Evolutionary conservation across 352 stramenopile genomes (phyloP), one percentile per base, ranked within the genome.

Genomic region (Chrysophaeum taylorii): DNA sequence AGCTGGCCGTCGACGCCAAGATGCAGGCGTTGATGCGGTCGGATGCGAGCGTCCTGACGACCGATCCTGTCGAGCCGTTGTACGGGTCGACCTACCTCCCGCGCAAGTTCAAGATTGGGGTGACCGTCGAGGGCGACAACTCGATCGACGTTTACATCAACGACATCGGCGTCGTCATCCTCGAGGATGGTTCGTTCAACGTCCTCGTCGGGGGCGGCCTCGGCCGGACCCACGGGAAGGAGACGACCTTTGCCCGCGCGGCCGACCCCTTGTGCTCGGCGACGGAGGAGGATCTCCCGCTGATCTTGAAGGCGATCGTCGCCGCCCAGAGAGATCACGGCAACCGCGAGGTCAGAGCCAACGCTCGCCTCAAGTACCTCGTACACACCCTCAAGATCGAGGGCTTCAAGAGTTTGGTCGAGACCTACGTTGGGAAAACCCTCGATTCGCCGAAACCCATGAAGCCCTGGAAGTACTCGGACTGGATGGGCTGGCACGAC

Each of bases 41-140:
- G 41, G 84, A 91, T 63, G 85, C 85, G 21, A 86, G 91, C 57
- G 79, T 93, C 35, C 68, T 96, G 18, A 29, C 36, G 0, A 78
- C 89, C 71, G 53, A 84, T 53, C 74, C 79, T 0, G 76, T 82
- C 16, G 94, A 98, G 82, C 92, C 93, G n/a, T 85, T 98, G 33
- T 98, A 98, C 79, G 93, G 94, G 36, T 87, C 95, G 71, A 85
- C 89, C 48, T 98, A 98, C 79, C 75, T 98, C 64, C 94, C 94
- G 1, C 87, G 92, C n/a, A 98, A 98, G 82, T 98, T 98, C 82
- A 98, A 98, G 84, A 97, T 98, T 75, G 92, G 90, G 66, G 90
- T 98, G 25, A 96, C 93, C 2, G 94, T 98, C 63, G 92, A 92
- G 29, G 91, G 92, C n/a, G 89, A 94, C 63, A 98, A 98, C 78